Percentiles rank a stretch among this genome's conserved stretches.
Evolutionary conservation across 2,329 filamentous ascomycete genomes (phyloP).

Genomic region (Helicocarpus griseus): DNA sequence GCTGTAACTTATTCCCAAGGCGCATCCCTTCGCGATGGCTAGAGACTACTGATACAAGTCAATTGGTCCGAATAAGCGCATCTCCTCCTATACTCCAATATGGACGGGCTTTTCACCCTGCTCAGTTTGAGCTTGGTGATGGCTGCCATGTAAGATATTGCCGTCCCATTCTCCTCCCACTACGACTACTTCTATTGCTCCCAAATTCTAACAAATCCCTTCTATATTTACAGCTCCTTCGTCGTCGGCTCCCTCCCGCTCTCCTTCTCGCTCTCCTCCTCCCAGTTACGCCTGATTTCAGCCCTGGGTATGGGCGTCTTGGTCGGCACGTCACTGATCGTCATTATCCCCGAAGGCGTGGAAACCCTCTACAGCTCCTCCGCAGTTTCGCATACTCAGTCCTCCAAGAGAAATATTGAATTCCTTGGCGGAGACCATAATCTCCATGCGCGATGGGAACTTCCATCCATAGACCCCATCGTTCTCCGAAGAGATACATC

Average conservation of each 20-base stretch:
- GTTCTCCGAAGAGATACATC: slow-evolving; percentile 8
- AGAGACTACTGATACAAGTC: background rate
- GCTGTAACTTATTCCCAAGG: background rate
- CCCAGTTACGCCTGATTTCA: slow-evolving; percentile 80
- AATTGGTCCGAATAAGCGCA: background rate
- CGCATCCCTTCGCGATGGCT: background rate
- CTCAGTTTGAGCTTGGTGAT: slow-evolving; percentile 56
- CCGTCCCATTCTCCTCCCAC: background rate
- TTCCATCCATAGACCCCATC: background rate
- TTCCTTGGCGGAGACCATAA: slow-evolving; percentile 19
- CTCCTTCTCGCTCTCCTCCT: slow-evolving; percentile 75
- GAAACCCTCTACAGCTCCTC: slow-evolving; percentile 68
- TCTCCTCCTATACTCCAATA: slow-evolving; percentile 28
- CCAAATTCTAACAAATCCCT: background rate
- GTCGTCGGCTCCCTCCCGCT: slow-evolving; percentile 84
- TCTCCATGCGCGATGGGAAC: slow-evolving; percentile 9
- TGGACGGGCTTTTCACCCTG: slow-evolving; percentile 57
- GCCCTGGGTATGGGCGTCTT: slow-evolving; percentile 88
- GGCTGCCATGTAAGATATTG: slow-evolving; percentile 49
- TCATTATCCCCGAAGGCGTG: slow-evolving; percentile 95
- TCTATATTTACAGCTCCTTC: slow-evolving; percentile 61
- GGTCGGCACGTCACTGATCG: slow-evolving; percentile 88
- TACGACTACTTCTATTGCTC: slow-evolving; percentile 9
- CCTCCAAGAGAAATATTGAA: slow-evolving; percentile 8
- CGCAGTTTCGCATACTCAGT: slow-evolving; percentile 23